Base-by-base conservation (phyloP, 2,329 filamentous ascomycete genomes). In the Chrysoporthe cubensis region DNA sequence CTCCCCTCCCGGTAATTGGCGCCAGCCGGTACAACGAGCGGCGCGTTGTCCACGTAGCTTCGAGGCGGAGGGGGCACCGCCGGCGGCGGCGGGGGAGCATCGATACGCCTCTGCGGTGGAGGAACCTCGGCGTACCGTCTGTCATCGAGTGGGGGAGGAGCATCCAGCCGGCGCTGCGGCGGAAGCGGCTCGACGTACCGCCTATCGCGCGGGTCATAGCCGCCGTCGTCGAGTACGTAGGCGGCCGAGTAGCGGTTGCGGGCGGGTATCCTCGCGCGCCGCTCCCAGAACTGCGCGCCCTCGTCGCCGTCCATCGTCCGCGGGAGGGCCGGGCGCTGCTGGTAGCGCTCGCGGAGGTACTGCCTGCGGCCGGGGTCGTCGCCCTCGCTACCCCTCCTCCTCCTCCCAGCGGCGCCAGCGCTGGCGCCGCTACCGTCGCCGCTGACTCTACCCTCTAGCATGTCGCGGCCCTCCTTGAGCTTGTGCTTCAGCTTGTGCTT, bases 401-500 rank as follows among this genome's bases (percentile, higher is more conserved):
- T 64, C 62, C 37, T 34, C 14, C 14, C 34, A 21, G 5, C 61
- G 16, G 6, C 16, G 3, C 44, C 56, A 14, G 5, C 61, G 16
- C 11, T 11, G 5, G 37, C 56, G 13, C 56, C 18, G 56, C 16
- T 21, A 44, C 63, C 37, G 11, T 42, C 32, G 14, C 50, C 57
- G 0, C 37, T 50, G 18, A 26, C 48, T 7, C 7, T n/a, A 13
- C 44, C 62, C n/a, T 58, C 65, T 9, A 65, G 14, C 32, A 50
- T 43, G 21, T 65, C 65, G 11, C 69, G 66, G 21, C 66, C 64
- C n/a, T 71, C 70, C 60, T 62, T 62, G 13, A 58, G 46, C 42
- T 69, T 69, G 8, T 71, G 67, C 66, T 62, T 63, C 13, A 54
- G 46, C 43, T 68, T 69, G 4, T 70, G 60, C 61, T 68, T 71